Evolutionary conservation across 2,329 filamentous ascomycete genomes (phyloP).

Genomic region (Calonectria hawksworthii): DNA sequence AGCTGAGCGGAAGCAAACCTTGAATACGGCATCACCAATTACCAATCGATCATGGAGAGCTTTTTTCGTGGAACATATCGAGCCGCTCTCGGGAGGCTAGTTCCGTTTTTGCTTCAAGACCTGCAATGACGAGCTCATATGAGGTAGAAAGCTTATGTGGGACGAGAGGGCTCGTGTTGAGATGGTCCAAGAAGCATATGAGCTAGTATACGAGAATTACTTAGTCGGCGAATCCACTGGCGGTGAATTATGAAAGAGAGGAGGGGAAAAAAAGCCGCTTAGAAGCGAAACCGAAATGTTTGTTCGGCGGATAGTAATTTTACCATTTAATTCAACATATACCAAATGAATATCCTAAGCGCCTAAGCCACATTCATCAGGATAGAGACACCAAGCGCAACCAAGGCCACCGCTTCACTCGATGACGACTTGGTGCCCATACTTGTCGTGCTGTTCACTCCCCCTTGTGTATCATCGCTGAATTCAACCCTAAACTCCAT

Average conservation of each 20-base stretch:
- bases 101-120: background rate
- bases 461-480: slow-evolving; percentile 25
- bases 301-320: background rate
- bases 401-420: background rate
- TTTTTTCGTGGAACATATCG: background rate
- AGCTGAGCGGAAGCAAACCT: background rate
- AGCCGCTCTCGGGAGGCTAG: background rate
- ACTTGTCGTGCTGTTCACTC: slow-evolving; percentile 15
- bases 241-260: background rate
- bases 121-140: background rate
- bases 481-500: slow-evolving; percentile 14
- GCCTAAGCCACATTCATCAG: slow-evolving; percentile 5
- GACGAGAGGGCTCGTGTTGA: background rate
- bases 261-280: background rate
- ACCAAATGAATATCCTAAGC: background rate
- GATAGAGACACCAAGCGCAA: slow-evolving; percentile 25
- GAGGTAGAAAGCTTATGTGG: background rate
- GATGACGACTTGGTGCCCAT: slow-evolving; percentile 3
- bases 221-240: background rate
- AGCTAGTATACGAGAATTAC: background rate
- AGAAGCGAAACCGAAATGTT: background rate
- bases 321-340: background rate
- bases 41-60: background rate
- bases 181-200: background rate
- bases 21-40: background rate